These are phyloP conservation scores for Gyromitra esculenta DNA, from an alignment of 2,329 filamentous ascomycete species.

Conservation along the genomic window DNA sequence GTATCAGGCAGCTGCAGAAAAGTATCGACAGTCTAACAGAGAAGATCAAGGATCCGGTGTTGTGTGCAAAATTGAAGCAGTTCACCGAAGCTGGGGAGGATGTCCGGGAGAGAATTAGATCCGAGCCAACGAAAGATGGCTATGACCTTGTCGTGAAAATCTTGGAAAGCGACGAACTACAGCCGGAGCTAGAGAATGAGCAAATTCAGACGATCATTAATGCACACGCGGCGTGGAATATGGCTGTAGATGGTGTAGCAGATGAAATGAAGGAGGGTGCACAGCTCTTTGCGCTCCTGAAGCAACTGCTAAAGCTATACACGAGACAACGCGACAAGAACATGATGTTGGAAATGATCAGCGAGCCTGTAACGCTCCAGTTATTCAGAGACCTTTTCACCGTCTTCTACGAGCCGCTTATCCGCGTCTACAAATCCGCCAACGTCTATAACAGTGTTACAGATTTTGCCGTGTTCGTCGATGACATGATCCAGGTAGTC, in stretches of 20 bases:
- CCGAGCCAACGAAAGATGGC: constrained; percentile 76
- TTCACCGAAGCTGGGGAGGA: constrained; percentile 81
- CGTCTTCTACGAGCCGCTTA: constrained; percentile 97
- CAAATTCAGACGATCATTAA: constrained; percentile 90
- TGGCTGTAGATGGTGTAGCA: constrained; percentile 82
- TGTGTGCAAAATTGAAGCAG: constrained; percentile 81
- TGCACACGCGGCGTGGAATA: constrained; percentile 95
- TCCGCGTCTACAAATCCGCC: constrained; percentile 96
- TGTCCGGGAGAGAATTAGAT: constrained; percentile 76
- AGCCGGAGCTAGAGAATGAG: constrained; percentile 74
- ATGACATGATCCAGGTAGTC: constrained; percentile 87
- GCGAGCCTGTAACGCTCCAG: constrained; percentile 96
- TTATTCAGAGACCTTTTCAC: constrained; percentile 96
- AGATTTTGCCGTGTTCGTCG: constrained; percentile 91
- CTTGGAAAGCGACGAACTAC: constrained; percentile 78
- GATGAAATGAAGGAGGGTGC: constrained; percentile 88
- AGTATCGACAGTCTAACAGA: constrained; percentile 79
- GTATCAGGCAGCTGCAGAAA: constrained; percentile 84
- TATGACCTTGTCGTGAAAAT: constrained; percentile 88
- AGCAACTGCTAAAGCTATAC: constrained; percentile 91
- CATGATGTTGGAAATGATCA: constrained; percentile 96
- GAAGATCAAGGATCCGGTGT: constrained; percentile 82
- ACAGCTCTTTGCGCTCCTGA: constrained; percentile 91
- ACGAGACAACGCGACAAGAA: constrained; percentile 91
- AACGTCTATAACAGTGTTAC: constrained; percentile 98